phyloP scores from a whole-genome alignment of 2,329 filamentous ascomycete genomes.

The Aspergillus felis region DNA sequence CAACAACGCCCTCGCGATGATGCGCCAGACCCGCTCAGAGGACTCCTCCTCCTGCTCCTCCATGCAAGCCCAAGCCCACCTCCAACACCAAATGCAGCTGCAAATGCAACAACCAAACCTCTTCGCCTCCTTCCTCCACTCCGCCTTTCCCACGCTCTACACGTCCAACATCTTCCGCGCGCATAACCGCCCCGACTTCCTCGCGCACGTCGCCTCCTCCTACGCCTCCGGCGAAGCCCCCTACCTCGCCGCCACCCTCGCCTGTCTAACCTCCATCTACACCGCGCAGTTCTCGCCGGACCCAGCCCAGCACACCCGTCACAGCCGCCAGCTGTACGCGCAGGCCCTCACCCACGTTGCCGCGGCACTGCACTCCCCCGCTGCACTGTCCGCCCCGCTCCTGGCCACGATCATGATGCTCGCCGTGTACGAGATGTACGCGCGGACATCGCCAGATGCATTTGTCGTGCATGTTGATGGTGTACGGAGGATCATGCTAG shows the following conservation, averaged over 20 bases:
- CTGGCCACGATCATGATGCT: slow-evolving; percentile 35
- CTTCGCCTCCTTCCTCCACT: slow-evolving; percentile 24
- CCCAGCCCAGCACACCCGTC: slow-evolving; percentile 13
- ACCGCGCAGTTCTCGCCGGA: slow-evolving; percentile 23
- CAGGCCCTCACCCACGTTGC: slow-evolving; percentile 28
- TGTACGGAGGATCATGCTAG: slow-evolving; percentile 32
- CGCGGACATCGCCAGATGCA: slow-evolving; percentile 31
- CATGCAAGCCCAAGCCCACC: too few species aligned
- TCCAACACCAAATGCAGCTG: too few species aligned
- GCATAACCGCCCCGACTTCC: slow-evolving; percentile 18
- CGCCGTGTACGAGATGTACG: slow-evolving; percentile 39
- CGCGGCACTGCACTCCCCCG: slow-evolving; percentile 21
- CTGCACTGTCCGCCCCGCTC: slow-evolving; percentile 30
- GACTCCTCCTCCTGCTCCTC: too few species aligned
- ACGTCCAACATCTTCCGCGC: slow-evolving; percentile 26
- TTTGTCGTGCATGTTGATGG: slow-evolving; percentile 38
- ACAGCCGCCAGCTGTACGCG: slow-evolving; percentile 29
- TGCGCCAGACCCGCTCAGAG: slow-evolving; percentile 12
- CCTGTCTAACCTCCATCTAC: slow-evolving; percentile 26
- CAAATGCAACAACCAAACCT: slow-evolving; percentile 15
- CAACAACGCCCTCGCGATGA: slow-evolving; percentile 22
- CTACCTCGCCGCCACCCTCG: slow-evolving; percentile 24
- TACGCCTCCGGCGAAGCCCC: slow-evolving; percentile 15
- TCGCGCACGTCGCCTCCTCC: slow-evolving; percentile 20
- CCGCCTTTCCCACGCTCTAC: slow-evolving; percentile 26